Evolutionary conservation across 2,329 filamentous ascomycete species (phyloP).

Genomic region (Colletotrichum musicola): DNA sequence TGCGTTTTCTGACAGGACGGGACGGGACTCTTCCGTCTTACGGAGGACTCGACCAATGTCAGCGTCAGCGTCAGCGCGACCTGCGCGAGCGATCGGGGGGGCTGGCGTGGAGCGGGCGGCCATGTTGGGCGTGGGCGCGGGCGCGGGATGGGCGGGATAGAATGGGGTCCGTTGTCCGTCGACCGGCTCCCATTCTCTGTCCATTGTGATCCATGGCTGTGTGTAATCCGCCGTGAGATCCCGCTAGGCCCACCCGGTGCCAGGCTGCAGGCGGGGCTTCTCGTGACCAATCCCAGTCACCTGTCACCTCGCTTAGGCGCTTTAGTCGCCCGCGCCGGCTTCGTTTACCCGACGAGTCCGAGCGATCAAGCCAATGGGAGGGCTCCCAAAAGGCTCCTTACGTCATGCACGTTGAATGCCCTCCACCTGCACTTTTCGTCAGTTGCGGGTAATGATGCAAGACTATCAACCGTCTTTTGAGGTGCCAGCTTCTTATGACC

Average conservation of each 20-base stretch:
- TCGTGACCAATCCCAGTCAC: constrained; percentile 18
- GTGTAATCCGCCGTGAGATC: constrained; percentile 31
- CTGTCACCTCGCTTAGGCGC: constrained; percentile 2
- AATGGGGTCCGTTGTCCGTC: constrained; percentile 14
- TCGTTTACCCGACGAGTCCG: constrained; percentile 14
- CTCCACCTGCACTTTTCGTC: background rate
- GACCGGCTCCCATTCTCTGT: background rate
- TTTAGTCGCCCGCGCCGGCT: constrained; percentile 1
- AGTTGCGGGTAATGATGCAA: background rate
- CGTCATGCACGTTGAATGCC: constrained; percentile 12
- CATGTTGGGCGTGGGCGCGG: constrained; percentile 17
- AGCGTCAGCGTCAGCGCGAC: constrained; percentile 16
- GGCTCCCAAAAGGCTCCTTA: background rate
- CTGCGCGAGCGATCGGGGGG: constrained; percentile 18
- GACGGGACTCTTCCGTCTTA: constrained; percentile 1
- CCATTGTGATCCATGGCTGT: background rate
- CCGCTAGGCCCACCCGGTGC: constrained; percentile 8
- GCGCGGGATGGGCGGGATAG: constrained; percentile 20
- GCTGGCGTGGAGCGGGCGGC: constrained; percentile 16
- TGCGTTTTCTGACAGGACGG: background rate
- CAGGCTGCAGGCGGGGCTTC: background rate
- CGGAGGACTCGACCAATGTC: constrained; percentile 3
- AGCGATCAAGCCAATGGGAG: background rate
- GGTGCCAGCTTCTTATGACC: too few relatives aligned
- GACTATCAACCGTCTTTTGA: background rate